phyloP scores from a whole-genome alignment of 2,329 filamentous ascomycete genomes.

The Colletotrichum sp. region DNA sequence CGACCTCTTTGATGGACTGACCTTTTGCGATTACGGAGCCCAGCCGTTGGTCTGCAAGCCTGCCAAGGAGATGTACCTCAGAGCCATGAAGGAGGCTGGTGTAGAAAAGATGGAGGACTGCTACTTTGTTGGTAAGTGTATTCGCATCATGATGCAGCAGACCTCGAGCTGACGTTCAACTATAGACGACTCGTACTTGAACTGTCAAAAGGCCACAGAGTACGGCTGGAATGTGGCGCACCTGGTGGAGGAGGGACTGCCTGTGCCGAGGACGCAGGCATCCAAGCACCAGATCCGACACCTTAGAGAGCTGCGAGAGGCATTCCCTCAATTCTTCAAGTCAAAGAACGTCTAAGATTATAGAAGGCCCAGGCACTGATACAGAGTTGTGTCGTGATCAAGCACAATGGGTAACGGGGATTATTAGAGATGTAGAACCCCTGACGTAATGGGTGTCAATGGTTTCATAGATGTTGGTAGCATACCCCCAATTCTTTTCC shows the following conservation, averaged over 20 bases:
- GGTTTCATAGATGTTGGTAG: neutral
- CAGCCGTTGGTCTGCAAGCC: conserved; percentile 87
- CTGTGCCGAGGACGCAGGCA: conserved; percentile 66
- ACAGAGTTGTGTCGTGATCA: neutral
- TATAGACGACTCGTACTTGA: conserved; percentile 83
- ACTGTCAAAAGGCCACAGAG: conserved; percentile 77
- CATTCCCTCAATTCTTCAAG: conserved; percentile 90
- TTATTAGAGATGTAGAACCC: neutral
- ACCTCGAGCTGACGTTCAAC: conserved; percentile 10
- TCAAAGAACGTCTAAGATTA: conserved; percentile 26
- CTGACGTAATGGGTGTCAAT: neutral
- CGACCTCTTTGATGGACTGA: conserved; percentile 92
- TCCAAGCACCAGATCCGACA: conserved; percentile 77
- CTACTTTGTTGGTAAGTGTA: conserved; percentile 86
- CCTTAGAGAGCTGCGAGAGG: conserved; percentile 74
- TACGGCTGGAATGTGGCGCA: conserved; percentile 89
- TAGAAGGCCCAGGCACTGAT: neutral
- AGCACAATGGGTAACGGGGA: neutral
- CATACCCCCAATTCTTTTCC: neutral
- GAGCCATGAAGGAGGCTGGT: conserved; percentile 86
- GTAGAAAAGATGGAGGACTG: conserved; percentile 72
- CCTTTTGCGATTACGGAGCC: conserved; percentile 86
- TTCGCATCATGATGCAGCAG: neutral
- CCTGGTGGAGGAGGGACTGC: conserved; percentile 78
- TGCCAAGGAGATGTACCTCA: conserved; percentile 79